Base-by-base conservation (phyloP, 129 eudicot genomes). In the Scalesia atractyloides region DNA sequence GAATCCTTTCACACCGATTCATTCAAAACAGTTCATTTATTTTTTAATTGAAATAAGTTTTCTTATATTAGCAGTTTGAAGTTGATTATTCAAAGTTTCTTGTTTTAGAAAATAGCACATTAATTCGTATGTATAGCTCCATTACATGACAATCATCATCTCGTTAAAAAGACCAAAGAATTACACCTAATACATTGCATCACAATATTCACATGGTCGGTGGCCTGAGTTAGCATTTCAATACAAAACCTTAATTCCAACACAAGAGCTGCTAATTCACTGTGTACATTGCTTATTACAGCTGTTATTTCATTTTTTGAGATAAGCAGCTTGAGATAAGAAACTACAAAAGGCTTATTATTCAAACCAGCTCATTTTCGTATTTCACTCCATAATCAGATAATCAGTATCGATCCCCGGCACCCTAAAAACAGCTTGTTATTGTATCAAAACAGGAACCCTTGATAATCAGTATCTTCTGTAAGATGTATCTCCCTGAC, bases 51-150 rank as follows among this genome's bases (percentile, higher is more conserved):
- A n/a, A n/a, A n/a, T n/a, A n/a, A n/a, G n/a, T n/a, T n/a, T n/a
- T n/a, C n/a, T n/a, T n/a, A n/a, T n/a, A n/a, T n/a, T n/a, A n/a
- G n/a, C n/a, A n/a, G n/a, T n/a, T n/a, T n/a, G n/a, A n/a, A n/a
- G n/a, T n/a, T n/a, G n/a, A n/a, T n/a, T n/a, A n/a, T n/a, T n/a
- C n/a, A n/a, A n/a, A n/a, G n/a, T n/a, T n/a, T n/a, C n/a, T n/a
- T n/a, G n/a, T n/a, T n/a, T 14, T 17, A 13, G 79, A 52, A 68
- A 9, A 10, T 9, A 30, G 50, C 58, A 82, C 10, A 34, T 54
- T 44, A 46, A 69, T 73, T 24, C 57, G 53, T 59, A 60, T 33
- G 43, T 65, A 58, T n/a, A 51, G 43, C 33, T 59, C 76, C 76
- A 44, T 20, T 15, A 22, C 13, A 57, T n/a, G 22, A 6, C 0